phyloP scores from a whole-genome alignment of 805 yeast species.

The Yueomyces sinensis region DNA sequence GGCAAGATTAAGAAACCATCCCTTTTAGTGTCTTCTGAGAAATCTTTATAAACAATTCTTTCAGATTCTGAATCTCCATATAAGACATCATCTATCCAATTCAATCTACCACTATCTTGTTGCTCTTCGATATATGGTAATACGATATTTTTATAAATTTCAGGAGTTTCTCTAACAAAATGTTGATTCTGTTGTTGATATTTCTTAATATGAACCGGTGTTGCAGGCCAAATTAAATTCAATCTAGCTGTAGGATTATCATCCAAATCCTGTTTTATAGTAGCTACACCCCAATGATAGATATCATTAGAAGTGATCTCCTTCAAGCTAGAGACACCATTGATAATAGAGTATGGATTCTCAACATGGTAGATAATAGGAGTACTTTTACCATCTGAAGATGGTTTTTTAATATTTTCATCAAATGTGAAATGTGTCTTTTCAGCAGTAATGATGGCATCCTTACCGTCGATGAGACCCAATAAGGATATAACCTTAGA shows the following conservation, averaged over 20 bases:
- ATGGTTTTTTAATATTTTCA: slow-evolving; percentile 5
- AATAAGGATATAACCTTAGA: slow-evolving; percentile 52
- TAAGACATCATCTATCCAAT: slow-evolving; percentile 85
- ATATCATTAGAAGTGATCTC: slow-evolving; percentile 63
- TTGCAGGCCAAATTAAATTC: slow-evolving; percentile 79
- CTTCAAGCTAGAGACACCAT: slow-evolving; percentile 16
- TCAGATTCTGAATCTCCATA: slow-evolving; percentile 77
- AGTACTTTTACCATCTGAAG: slow-evolving; percentile 1
- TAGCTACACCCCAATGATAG: slow-evolving; percentile 66
- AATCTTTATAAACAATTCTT: slow-evolving; percentile 54
- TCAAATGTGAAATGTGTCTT: slow-evolving; percentile 48
- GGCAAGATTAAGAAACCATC: slow-evolving; percentile 70
- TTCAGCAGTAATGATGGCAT: slow-evolving; percentile 63
- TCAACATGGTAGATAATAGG: slow-evolving; percentile 17
- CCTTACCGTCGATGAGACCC: slow-evolving; percentile 47
- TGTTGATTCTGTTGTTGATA: slow-evolving; percentile 44
- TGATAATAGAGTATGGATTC: slow-evolving; percentile 18
- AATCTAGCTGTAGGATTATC: slow-evolving; percentile 50
- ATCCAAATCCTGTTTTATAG: slow-evolving; percentile 34
- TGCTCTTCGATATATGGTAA: slow-evolving; percentile 65
- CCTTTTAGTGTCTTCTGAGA: slow-evolving; percentile 28
- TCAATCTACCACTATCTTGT: slow-evolving; percentile 55
- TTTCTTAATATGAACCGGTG: slow-evolving; percentile 68
- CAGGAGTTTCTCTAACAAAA: slow-evolving; percentile 69
- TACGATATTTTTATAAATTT: slow-evolving; percentile 47